Conservation (phyloP, 805 yeast genomes). For the Lachancea nothofagi region DNA sequence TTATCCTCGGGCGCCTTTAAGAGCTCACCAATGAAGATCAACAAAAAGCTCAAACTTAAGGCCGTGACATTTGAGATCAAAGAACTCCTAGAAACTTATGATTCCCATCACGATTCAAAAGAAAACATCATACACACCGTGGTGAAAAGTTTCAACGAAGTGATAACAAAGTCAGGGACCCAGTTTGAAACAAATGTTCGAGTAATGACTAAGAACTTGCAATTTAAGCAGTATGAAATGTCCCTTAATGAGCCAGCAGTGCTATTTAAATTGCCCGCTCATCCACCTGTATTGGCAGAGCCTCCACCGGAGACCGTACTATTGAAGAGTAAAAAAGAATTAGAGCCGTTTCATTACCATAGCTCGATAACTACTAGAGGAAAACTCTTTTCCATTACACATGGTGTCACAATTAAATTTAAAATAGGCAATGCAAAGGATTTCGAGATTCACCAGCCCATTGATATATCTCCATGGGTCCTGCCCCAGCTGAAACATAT, state of each 20-base stretch:
- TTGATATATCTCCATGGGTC: conserved; percentile 52
- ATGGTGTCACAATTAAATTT: conserved; percentile 45
- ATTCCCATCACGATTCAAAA: conserved; percentile 40
- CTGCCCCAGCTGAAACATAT: conserved; percentile 43
- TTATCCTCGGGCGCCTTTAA: conserved; percentile 14
- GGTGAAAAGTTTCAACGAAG: conserved; percentile 28
- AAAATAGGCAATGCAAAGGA: conserved; percentile 46
- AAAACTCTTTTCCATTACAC: conserved; percentile 45
- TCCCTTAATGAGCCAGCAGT: conserved; percentile 30
- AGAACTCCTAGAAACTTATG: conserved; percentile 50
- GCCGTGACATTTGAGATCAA: conserved; percentile 43
- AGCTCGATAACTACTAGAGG: conserved; percentile 48
- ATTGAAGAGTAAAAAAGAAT: conserved; percentile 27
- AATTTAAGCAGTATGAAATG: conserved; percentile 29
- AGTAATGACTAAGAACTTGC: conserved; percentile 26
- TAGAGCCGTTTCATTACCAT: conserved; percentile 38
- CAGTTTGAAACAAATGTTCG: conserved; percentile 22
- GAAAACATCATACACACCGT: conserved; percentile 38
- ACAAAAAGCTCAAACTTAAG: conserved; percentile 37
- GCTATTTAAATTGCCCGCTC: conserved; percentile 16
- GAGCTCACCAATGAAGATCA: conserved; percentile 19
- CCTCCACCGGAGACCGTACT: conserved; percentile 19
- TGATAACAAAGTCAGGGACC: conserved; percentile 28
- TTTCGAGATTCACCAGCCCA: conserved; percentile 44
- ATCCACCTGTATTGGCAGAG: conserved; percentile 11